Percentiles rank a stretch among this genome's conserved stretches.
These are phyloP conservation scores for Syzygium aromaticum DNA, from an alignment of 345 rosid genomes.

Conservation along the genomic window DNA sequence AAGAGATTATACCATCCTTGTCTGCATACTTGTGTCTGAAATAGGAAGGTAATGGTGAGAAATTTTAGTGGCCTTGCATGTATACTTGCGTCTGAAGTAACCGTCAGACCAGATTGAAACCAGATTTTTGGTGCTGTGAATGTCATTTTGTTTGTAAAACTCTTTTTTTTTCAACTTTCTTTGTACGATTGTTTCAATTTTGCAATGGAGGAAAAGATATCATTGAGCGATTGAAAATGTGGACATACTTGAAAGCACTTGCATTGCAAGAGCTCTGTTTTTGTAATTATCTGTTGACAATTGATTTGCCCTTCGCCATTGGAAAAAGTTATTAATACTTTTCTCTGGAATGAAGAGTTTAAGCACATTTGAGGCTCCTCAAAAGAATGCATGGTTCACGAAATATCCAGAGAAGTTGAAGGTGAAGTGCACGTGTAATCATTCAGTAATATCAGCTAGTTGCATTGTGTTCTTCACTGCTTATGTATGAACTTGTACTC, in stretches of 20 bases:
- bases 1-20: slow-evolving; percentile 6
- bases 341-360: not conserved
- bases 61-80: not conserved
- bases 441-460: not conserved
- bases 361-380: not conserved
- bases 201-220: not conserved
- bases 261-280: not conserved
- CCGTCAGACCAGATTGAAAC: not conserved
- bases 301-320: not conserved
- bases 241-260: not conserved
- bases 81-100: not conserved
- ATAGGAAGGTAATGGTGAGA: not conserved
- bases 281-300: not conserved
- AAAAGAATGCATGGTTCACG: not conserved
- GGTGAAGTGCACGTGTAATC: not conserved
- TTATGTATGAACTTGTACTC: not conserved
- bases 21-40: not conserved
- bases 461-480: not conserved
- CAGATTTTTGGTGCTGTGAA: not conserved
- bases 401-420: not conserved
- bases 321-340: not conserved
- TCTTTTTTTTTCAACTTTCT: not conserved
- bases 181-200: not conserved
- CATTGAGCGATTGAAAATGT: not conserved
- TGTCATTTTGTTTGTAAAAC: not conserved